phyloP scores from a whole-genome alignment of 1,284 basidiomycete species.

The Taiwanofungus camphoratus region DNA sequence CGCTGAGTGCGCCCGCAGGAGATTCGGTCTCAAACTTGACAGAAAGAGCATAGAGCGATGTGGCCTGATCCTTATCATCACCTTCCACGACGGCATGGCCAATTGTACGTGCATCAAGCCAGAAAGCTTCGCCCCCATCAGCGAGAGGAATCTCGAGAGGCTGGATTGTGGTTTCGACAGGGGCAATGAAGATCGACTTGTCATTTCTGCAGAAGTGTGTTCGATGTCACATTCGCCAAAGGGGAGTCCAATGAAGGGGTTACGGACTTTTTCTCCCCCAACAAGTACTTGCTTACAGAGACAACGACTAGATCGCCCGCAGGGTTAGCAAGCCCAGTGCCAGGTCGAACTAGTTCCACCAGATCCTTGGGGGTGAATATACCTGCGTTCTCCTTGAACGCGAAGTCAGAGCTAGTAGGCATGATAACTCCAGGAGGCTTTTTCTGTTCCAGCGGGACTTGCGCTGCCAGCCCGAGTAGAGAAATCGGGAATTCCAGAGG shows the following conservation, averaged over 20 bases:
- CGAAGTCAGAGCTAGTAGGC: constrained; percentile 34
- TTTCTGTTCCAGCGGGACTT: constrained; percentile 38
- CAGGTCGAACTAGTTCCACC: constrained; percentile 67
- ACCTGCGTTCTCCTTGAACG: constrained; percentile 48
- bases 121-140: constrained; percentile 69
- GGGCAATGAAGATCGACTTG: constrained; percentile 59
- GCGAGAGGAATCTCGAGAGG: constrained; percentile 50
- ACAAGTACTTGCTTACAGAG: constrained; percentile 62
- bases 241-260: background rate
- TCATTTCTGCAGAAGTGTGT: constrained; percentile 44
- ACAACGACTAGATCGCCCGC: constrained; percentile 64
- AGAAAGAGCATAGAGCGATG: constrained; percentile 55
- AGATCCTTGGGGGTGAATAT: constrained; percentile 71
- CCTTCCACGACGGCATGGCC: constrained; percentile 55
- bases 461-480: constrained; percentile 46
- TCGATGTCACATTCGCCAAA: background rate
- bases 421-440: constrained; percentile 22
- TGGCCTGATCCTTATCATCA: constrained; percentile 40
- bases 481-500: constrained; percentile 27
- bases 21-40: constrained; percentile 35
- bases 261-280: constrained; percentile 66
- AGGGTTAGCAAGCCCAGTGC: constrained; percentile 56
- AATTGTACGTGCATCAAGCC: constrained; percentile 65
- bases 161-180: constrained; percentile 43
- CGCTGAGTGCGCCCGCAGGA: constrained; percentile 20